phyloP scores from a whole-genome alignment of 768 basidiomycete genomes.

The Lactarius evosmus region DNA sequence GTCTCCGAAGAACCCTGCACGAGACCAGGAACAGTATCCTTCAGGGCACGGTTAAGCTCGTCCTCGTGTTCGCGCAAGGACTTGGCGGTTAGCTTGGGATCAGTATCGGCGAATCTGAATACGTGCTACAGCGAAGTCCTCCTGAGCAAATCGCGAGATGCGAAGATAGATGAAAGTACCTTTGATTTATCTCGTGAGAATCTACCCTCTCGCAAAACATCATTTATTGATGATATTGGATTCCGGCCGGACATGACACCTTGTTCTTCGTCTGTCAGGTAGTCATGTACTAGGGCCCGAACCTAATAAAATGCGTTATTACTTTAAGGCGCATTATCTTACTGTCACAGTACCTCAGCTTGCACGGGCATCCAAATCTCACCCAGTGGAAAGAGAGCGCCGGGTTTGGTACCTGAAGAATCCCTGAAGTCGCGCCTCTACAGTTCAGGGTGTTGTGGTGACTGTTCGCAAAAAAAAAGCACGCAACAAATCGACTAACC shows the following conservation, averaged over 20 bases:
- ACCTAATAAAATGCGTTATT: slow-evolving; percentile 49
- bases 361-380: slow-evolving; percentile 91
- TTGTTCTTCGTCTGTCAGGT: slow-evolving; percentile 89
- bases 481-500: slow-evolving; percentile 47
- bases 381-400: slow-evolving; percentile 72
- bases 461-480: background rate
- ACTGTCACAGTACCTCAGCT: slow-evolving; percentile 61
- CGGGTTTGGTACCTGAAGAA: slow-evolving; percentile 70
- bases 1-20: slow-evolving; percentile 68
- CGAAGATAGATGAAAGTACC: slow-evolving; percentile 39
- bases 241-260: slow-evolving; percentile 76
- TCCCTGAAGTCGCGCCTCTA: slow-evolving; percentile 93
- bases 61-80: slow-evolving; percentile 77
- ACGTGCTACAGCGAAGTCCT: slow-evolving; percentile 50
- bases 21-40: slow-evolving; percentile 91
- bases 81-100: slow-evolving; percentile 66
- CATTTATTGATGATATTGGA: slow-evolving; percentile 91
- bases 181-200: slow-evolving; percentile 76
- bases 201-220: slow-evolving; percentile 82
- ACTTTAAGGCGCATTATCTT: slow-evolving; percentile 9
- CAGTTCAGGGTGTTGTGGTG: slow-evolving; percentile 6
- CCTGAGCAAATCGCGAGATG: background rate
- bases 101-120: slow-evolving; percentile 91
- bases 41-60: slow-evolving; percentile 74
- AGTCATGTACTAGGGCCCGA: slow-evolving; percentile 78